Evolutionary conservation across 768 basidiomycete genomes (phyloP), one percentile per base, ranked within the genome.

Genomic region (Suillus decipiens): DNA sequence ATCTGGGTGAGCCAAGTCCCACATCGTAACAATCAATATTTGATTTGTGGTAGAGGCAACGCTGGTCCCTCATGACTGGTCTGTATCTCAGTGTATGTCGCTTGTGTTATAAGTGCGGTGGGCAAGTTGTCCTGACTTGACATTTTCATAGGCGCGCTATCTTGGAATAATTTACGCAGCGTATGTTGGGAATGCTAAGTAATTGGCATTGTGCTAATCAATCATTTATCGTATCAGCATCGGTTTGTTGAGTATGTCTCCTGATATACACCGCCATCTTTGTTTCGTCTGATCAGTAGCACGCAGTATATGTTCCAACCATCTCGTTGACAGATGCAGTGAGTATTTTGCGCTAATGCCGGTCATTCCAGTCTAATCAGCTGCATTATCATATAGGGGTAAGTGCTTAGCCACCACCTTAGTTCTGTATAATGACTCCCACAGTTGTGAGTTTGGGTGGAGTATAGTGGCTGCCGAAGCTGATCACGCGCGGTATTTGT

Each of bases 41-140:
- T 31, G 28, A 51, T 55, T 36, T n/a, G 54, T 12, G 10, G 34
- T 22, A 55, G 54, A 36, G 7, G 14, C 54, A 55, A 36, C 34
- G 14, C 36, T 55, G 54, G 54, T 55, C 54, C 14, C 34, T 55
- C n/a, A 55, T 55, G 34, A 55, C 54, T 12, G 34, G n/a, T 9
- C 2, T 55, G 14, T 55, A 55, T 37, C 34, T 55, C 34, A 55
- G 54, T 37, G 54, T 55, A 24, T 22, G 54, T 55, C 15, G 14
- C 8, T 22, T 55, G 14, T 15, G 7, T 14, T 8, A 24, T 15
- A 8, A 15, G 7, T 15, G 24, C 9, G 3, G 24, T 48, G 9
- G 24, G 14, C 8, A 8, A 55, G 34, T 15, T 22, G 8, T 37
- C 8, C 34, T 55, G n/a, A 55, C 22, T 24, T 9, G 3, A 36